Percentiles rank a stretch among this genome's conserved stretches.
Evolutionary conservation across 148 eudicot species (phyloP).

Genomic region (Salicornia ramosissima): DNA sequence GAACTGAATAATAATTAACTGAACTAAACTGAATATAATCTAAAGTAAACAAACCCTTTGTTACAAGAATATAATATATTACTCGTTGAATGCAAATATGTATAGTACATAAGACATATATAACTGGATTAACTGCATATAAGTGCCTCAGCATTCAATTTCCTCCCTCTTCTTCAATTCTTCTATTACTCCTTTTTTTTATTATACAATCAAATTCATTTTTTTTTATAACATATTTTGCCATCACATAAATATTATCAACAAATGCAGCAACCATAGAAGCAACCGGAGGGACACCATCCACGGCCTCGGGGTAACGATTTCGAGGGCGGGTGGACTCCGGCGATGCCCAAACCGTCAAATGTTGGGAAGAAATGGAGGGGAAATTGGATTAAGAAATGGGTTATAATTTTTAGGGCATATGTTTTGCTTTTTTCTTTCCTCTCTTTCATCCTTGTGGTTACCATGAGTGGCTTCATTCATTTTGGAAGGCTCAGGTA

Average conservation of each 20-base stretch:
- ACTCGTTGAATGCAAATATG: too few species aligned
- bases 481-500: too few species aligned
- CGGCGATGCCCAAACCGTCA: too few species aligned
- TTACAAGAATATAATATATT: too few species aligned
- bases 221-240: background rate
- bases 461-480: constrained; percentile 39
- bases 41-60: too few species aligned
- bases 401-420: constrained; percentile 34
- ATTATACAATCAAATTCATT: background rate
- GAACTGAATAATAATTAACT: too few species aligned
- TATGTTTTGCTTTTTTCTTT: constrained; percentile 41
- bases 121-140: too few species aligned
- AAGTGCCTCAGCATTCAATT: too few species aligned
- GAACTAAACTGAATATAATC: too few species aligned
- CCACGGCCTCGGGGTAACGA: constrained; percentile 19
- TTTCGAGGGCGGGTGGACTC: constrained; percentile 17
- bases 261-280: background rate
- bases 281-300: background rate
- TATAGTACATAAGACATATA: too few species aligned
- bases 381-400: constrained; percentile 38
- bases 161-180: too few species aligned
- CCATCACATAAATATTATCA: background rate
- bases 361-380: constrained; percentile 29
- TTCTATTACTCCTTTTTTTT: too few species aligned
- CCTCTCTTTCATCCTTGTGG: constrained; percentile 60